Conservation (phyloP, 768 basidiomycete genomes). For the Tricholoma sp. region DNA sequence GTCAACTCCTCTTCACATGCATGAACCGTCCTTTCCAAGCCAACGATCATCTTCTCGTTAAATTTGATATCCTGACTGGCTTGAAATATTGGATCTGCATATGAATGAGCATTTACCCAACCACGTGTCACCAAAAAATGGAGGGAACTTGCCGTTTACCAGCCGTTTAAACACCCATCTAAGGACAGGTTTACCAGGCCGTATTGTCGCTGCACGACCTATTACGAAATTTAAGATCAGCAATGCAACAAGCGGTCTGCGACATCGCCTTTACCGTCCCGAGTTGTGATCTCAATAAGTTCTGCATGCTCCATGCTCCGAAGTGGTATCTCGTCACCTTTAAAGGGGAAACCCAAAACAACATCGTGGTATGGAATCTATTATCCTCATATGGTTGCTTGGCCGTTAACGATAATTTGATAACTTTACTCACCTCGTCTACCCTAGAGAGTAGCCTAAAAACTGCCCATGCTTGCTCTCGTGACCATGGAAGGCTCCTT, state of each 20-base stretch:
- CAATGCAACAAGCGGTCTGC: background rate
- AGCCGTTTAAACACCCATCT: slow-evolving; percentile 80
- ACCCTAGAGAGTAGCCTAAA: slow-evolving; percentile 66
- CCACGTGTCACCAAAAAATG: background rate
- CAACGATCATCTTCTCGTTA: slow-evolving; percentile 63
- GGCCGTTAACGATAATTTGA: background rate
- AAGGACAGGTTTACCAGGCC: slow-evolving; percentile 89
- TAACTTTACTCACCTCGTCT: slow-evolving; percentile 47
- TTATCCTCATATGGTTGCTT: background rate
- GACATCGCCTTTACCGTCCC: slow-evolving; percentile 47
- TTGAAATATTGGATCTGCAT: slow-evolving; percentile 66
- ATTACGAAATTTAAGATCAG: background rate
- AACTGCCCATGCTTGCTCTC: slow-evolving; percentile 85
- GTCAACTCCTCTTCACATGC: slow-evolving; percentile 74
- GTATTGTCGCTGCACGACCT: slow-evolving; percentile 82
- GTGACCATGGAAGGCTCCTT: slow-evolving; percentile 75
- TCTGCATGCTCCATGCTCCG: slow-evolving; percentile 87
- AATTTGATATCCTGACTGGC: slow-evolving; percentile 78
- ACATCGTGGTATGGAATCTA: slow-evolving; percentile 82
- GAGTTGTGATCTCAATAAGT: slow-evolving; percentile 74
- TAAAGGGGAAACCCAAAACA: slow-evolving; percentile 83
- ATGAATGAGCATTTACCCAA: slow-evolving; percentile 4
- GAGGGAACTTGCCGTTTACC: slow-evolving; percentile 55
- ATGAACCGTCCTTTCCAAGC: slow-evolving; percentile 59
- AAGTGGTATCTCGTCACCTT: slow-evolving; percentile 79